phyloP scores from a whole-genome alignment of 257 asterid genomes.

The Scutellaria baicalensis region DNA sequence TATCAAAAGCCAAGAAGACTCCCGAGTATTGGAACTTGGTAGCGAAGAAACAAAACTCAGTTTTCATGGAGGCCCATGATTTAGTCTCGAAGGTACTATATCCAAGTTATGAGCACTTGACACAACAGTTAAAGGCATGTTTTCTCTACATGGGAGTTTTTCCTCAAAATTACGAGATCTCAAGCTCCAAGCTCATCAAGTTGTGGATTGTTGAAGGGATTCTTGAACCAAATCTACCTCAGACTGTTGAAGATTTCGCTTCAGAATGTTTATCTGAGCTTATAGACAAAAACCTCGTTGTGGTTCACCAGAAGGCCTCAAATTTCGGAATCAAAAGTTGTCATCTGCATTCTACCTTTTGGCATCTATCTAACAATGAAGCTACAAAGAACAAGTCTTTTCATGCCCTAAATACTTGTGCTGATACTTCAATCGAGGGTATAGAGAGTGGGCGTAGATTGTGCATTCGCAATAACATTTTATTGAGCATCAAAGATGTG shows the following conservation, averaged over 20 bases:
- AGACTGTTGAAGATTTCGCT: not conserved
- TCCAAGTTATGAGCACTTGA: not conserved
- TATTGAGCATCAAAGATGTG: not conserved
- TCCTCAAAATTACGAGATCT: not conserved
- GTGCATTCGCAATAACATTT: not conserved
- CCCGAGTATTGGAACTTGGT: not conserved
- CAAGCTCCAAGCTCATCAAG: not conserved
- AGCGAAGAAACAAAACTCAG: not conserved
- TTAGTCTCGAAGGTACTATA: not conserved
- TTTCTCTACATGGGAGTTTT: slow-evolving; percentile 22
- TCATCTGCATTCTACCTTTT: not conserved
- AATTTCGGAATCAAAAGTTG: not conserved
- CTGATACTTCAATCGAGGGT: not conserved
- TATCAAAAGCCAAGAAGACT: not conserved
- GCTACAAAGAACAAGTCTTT: not conserved
- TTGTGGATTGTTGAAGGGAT: not conserved
- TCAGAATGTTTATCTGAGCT: not conserved
- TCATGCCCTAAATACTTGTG: not conserved
- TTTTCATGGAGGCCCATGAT: not conserved
- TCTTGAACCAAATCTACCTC: not conserved
- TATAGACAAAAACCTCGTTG: not conserved
- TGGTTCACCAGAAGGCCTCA: not conserved
- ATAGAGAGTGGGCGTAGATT: not conserved
- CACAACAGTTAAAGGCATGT: not conserved
- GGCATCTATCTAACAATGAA: not conserved